phyloP scores from a whole-genome alignment of 2,329 filamentous ascomycete genomes.

The Fusarium lyarnte region DNA sequence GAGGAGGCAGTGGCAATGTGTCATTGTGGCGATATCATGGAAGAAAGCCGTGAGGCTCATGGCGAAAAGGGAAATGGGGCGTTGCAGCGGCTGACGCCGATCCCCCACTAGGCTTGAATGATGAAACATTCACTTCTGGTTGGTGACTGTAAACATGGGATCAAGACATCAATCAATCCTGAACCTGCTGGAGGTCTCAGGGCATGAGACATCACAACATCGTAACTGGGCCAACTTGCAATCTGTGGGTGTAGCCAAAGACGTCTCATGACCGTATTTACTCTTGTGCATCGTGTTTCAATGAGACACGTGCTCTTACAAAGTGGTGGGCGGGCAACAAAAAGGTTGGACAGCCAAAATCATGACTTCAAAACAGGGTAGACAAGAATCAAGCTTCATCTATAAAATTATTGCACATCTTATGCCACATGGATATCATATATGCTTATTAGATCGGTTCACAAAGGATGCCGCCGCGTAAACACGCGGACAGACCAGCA shows the following conservation, averaged over 20 bases:
- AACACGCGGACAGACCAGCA: not conserved
- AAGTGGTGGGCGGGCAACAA: constrained; percentile 22
- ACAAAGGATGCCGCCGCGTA: constrained; percentile 2
- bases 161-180: constrained; percentile 14
- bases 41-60: constrained; percentile 37
- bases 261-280: constrained; percentile 29
- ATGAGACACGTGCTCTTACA: constrained; percentile 32
- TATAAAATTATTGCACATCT: constrained; percentile 8
- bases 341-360: not conserved
- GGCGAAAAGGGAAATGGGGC: constrained; percentile 13
- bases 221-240: constrained; percentile 25
- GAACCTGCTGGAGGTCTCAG: constrained; percentile 10
- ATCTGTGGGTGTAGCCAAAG: constrained; percentile 26
- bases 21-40: constrained; percentile 29
- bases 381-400: not conserved
- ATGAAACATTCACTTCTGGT: constrained; percentile 7
- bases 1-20: not conserved
- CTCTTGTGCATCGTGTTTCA: constrained; percentile 10
- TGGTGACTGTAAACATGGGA: not conserved
- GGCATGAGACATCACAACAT: constrained; percentile 13
- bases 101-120: constrained; percentile 23
- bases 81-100: constrained; percentile 29
- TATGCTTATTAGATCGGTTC: constrained; percentile 10
- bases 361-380: not conserved
- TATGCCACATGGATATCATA: constrained; percentile 9